Evolutionary conservation across 345 rosid species (phyloP), one percentile per base, ranked within the genome.

Genomic region (Cardamine chenopodiifolia): DNA sequence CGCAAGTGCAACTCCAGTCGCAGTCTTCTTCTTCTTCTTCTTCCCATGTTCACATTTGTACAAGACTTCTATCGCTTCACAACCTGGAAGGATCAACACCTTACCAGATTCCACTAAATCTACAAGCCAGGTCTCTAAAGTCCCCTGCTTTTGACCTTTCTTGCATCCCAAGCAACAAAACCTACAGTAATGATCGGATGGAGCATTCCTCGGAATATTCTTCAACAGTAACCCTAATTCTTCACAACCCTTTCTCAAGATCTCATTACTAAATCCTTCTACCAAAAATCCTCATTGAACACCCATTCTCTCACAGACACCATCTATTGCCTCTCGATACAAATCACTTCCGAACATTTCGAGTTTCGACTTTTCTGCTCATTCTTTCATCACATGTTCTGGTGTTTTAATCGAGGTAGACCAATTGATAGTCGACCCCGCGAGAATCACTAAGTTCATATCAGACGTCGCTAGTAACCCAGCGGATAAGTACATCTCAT

Each of bases 131-230:
- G 98, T 92, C 81, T 90, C 97, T 0, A 85, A 58, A 0, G 87
- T 87, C 13, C 90, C 93, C 68, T 87, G 83, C 72, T 93, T 93
- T 26, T 53, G 83, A 44, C 98, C 98, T 74, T 89, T 87, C 71
- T 82, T 90, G 86, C 97, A 93, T 31, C 98, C 98, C 61, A 90
- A 39, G 79, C 86, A 80, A 68, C 98, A 93, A 85, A 86, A 87
- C 22, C 98, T 97, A 54, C 98, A 90, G 47, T 89, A 83, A 79
- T 90, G 98, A 76, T 90, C 87, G 0, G 90, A 47, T 1, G 82
- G 59, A 0, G 97, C 74, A 54, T 93, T 93, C 66, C 96, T 74
- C 0, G 97, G 97, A 67, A 90, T 85, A 35, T 65, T 74, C 17
- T 53, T 62, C 20, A 90, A 87, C 0, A 83, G 82, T 49, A 83